Percentiles rank a stretch among this genome's conserved stretches.
Evolutionary conservation across 208 protist genomes (phyloP).

Genomic region (Acanthamoeba triangularis): DNA sequence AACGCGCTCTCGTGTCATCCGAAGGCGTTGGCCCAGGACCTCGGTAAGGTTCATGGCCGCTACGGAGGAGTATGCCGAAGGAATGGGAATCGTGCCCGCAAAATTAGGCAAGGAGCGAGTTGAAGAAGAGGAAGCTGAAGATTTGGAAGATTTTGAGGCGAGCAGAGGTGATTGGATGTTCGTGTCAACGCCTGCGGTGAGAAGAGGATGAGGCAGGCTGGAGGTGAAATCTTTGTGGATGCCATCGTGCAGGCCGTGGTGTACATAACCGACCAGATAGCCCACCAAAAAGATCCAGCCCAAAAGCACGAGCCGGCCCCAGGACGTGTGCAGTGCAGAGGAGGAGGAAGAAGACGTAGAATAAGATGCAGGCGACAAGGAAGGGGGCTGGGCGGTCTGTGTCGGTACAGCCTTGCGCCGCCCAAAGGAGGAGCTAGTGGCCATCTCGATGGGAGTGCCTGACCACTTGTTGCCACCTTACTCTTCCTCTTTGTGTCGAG

Average conservation of each 20-base stretch:
- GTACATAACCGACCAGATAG: background rate
- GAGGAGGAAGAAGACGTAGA: too few relatives aligned
- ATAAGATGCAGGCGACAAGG: too few relatives aligned
- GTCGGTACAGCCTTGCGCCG: too few relatives aligned
- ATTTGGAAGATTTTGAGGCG: background rate
- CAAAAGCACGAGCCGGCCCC: background rate
- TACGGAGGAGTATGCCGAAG: background rate
- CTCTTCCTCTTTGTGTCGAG: too few relatives aligned
- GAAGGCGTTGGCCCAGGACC: background rate
- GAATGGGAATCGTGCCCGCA: background rate
- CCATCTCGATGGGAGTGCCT: too few relatives aligned
- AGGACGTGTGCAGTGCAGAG: background rate
- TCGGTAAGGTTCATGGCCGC: background rate
- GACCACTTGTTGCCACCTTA: too few relatives aligned
- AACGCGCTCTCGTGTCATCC: too few relatives aligned
- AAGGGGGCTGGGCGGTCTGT: too few relatives aligned
- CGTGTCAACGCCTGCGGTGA: background rate
- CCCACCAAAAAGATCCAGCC: background rate
- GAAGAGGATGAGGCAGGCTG: background rate
- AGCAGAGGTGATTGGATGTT: background rate
- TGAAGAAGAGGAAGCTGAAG: background rate
- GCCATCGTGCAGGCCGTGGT: background rate
- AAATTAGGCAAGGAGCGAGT: too few relatives aligned
- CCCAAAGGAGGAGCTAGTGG: too few relatives aligned
- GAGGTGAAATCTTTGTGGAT: background rate